Evolutionary conservation across 1,284 basidiomycete species (phyloP), one percentile per base, ranked within the genome.

Genomic region (Vanrija sp.): DNA sequence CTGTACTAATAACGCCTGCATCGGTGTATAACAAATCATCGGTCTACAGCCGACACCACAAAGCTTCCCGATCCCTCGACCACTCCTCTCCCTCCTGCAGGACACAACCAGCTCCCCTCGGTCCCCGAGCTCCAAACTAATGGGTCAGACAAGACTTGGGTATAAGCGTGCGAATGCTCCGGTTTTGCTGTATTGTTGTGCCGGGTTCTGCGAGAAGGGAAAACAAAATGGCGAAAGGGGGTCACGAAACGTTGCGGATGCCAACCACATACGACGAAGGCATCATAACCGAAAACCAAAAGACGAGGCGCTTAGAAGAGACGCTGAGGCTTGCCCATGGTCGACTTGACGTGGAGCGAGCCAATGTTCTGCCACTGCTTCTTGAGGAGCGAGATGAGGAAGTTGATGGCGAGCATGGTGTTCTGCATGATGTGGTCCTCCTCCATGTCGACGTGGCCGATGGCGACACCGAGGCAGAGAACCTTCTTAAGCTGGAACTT

Each of bases 401-500:
- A 99, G 87, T 99, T 99, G 85, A 99, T 95, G 79, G 91, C 86
- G 71, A 98, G 81, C 96, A 98, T 98, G 82, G 92, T 88, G 81
- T 98, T 98, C 67, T 80, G 88, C 66, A 98, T 84, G 63, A 98
- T 88, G 80, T 98, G 91, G 80, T 99, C 96, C 68, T 98, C 94
- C 58, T 84, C 86, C 94, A 98, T 98, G 79, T 96, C 84, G 76
- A 97, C 83, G 82, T 98, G 93, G 72, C 94, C 96, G 65, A 98
- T 87, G 70, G 96, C 96, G 67, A 98, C 95, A 83, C 92, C 96
- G 80, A 98, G 83, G 82, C 96, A 99, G 59, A 99, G 85, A 59
- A 98, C 95, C 84, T 98, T 98, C 87, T 98, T 98, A 60, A 96
- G 85, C 83, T 96, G 93, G 88, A 97, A 96, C 82, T 96, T 95